Base-by-base conservation (phyloP, 371 early-diverging fungal genomes). In the Rhizopus stolonifer region DNA sequence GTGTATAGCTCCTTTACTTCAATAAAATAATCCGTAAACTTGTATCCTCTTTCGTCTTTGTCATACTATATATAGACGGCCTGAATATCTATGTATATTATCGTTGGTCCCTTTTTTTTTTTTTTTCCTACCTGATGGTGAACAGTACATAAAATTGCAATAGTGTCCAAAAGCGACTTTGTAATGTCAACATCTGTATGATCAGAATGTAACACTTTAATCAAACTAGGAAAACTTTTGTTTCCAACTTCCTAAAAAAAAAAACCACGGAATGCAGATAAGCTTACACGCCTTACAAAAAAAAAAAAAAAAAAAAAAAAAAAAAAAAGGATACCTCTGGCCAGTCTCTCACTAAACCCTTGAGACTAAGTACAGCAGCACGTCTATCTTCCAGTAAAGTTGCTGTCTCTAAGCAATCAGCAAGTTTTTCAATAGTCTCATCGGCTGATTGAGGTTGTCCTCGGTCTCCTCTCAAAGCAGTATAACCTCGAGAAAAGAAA, bases 381-480 rank as follows among this genome's bases (percentile, higher is more conserved):
- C 95, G 72, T 47, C 92, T 71, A 72, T 98, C 97, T 63, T 96
- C 95, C 21, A 92, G 61, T 19, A 93, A 76, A 5, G 92, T 91
- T 3, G 92, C 84, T 38, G 91, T 85, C 50, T 79, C 81, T 22
- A 92, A 85, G 43, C 95, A 83, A 63, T 94, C 95, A 25, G 89
- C 88, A 40, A 97, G 77, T 55, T 84, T 87, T 57, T 88, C 88
- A 63, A 96, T 85, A 10, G 94, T 92, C 53, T 92, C 91, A 45
- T 82, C 74, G n/a, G 87, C 88, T 6, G 90, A 80, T 64, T 88
- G 92, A 33, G 84, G 87, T 45, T 86, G 89, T 3, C 85, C 88
- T 58, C 82, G 82, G 23, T 90, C 88, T 25, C 90, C 91, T 52
- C 85, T 65, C 19, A 94, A 73, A n/a, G 93, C 89, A 58, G 77